Evolutionary conservation across 2,329 filamentous ascomycete species (phyloP), one percentile per base, ranked within the genome.

Genomic region (Knufia petricola): DNA sequence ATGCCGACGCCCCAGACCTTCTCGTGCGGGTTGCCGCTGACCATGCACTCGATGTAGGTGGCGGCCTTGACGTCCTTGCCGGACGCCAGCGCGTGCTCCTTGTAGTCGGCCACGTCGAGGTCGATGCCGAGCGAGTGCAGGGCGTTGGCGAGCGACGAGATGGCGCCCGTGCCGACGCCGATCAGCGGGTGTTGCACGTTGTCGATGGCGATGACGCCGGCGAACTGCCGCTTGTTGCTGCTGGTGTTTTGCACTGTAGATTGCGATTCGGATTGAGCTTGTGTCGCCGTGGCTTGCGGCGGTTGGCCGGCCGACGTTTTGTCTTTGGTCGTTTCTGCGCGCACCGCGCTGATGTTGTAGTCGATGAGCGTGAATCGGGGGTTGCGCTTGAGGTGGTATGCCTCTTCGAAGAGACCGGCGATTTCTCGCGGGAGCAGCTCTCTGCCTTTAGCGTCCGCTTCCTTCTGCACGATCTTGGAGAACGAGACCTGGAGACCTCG

Each of bases 401-500:
- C 86, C 42, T 82, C 71, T 66, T 94, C 84, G 66, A 96, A 96
- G n/a, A 96, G 75, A 28, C 79, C 74, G 3, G 84, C 84, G 61
- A 96, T 95, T 66, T 96, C 90, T 30, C 74, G 75, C 1, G 88
- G 81, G 28, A 87, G 76, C 30, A 96, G 78, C 69, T 98, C 92
- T 53, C 89, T 82, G 52, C 84, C 87, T 52, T 88, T 77, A 60
- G 75, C 69, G 59, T 98, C 90, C 21, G 90, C 85, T 53, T 81
- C 78, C 52, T 74, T 77, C 67, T 98, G 90, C 3, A 96, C 88
- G 55, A 94, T 76, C 63, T 81, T 84, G 65, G 84, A 87, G 67
- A 96, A 96, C 42, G 87, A 88, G 55, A 95, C 77, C 68, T 96
- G 90, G 45, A 96, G 77, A 46, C 88, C 88, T 54, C 92, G 86